Conservation (phyloP, 2,329 filamentous ascomycete species). For the Nemania serpens region DNA sequence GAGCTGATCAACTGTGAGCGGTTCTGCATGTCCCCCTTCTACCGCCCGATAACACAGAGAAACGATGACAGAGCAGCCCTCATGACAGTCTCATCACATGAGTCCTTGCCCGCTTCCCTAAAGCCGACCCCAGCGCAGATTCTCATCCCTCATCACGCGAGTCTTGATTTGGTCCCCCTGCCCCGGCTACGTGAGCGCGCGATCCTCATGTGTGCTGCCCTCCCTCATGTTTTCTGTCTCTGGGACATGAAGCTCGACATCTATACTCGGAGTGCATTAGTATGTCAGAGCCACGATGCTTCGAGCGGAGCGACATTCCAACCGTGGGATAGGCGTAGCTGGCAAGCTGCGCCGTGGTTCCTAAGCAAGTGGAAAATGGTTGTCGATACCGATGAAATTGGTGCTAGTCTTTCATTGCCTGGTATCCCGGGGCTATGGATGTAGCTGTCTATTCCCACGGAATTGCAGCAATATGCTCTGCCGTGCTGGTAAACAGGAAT, state of each 20-base stretch:
- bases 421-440: constrained; percentile 28
- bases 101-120: constrained; percentile 39
- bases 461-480: neutral
- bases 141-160: constrained; percentile 44
- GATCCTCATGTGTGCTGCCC: constrained; percentile 40
- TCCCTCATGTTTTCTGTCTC: constrained; percentile 40
- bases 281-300: constrained; percentile 26
- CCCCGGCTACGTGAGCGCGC: constrained; percentile 41
- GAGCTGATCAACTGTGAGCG: constrained; percentile 31
- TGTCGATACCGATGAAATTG: constrained; percentile 18
- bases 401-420: constrained; percentile 2
- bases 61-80: constrained; percentile 30
- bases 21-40: constrained; percentile 43
- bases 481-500: neutral
- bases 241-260: constrained; percentile 46
- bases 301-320: constrained; percentile 23
- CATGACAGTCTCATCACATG: constrained; percentile 25
- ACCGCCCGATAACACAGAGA: constrained; percentile 26
- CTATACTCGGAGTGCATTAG: constrained; percentile 38
- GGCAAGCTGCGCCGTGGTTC: constrained; percentile 32
- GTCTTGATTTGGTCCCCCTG: constrained; percentile 45
- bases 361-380: constrained; percentile 29
- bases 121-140: constrained; percentile 46
- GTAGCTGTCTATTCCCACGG: constrained; percentile 1
- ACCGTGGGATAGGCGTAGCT: constrained; percentile 42